Percentiles rank a stretch among this genome's conserved stretches.
Conservation (phyloP, 2,329 filamentous ascomycete species). For the Verticillium albo-atrum region DNA sequence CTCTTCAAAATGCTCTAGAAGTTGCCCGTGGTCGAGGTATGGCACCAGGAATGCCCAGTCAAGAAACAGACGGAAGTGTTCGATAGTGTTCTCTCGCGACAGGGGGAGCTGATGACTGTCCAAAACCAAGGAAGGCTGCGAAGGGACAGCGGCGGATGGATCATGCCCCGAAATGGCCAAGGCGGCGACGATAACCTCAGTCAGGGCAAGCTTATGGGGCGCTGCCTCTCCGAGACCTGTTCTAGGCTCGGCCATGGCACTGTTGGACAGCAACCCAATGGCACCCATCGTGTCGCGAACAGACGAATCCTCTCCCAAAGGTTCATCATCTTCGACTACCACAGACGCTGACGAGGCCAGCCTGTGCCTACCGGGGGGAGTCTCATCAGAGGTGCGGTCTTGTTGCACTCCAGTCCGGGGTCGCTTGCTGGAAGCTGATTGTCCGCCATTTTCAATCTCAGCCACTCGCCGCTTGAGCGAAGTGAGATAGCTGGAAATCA, state of each 20-base stretch:
- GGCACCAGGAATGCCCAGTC: not conserved
- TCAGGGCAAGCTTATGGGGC: conserved; percentile 1
- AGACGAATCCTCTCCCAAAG: conserved; percentile 3
- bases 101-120: conserved; percentile 1
- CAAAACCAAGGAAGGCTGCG: not conserved
- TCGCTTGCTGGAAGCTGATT: conserved; percentile 1
- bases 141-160: conserved; percentile 1
- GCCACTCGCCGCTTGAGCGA: conserved; percentile 5
- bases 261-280: conserved; percentile 7
- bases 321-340: not conserved
- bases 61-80: not conserved
- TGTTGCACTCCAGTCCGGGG: not conserved
- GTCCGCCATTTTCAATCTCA: conserved; percentile 1
- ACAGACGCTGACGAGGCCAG: not conserved
- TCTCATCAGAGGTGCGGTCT: not conserved
- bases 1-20: conserved; percentile 4
- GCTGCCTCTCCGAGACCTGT: not conserved
- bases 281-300: conserved; percentile 9
- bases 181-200: conserved; percentile 2
- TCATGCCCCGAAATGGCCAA: conserved; percentile 4
- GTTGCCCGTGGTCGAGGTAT: not conserved
- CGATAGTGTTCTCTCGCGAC: not conserved
- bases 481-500: not conserved
- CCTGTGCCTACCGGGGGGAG: too few relatives aligned
- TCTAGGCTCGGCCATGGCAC: conserved; percentile 8